These are phyloP conservation scores for Waltergamsia citrina DNA, from an alignment of 2,329 filamentous ascomycete species.

Conservation along the genomic window DNA sequence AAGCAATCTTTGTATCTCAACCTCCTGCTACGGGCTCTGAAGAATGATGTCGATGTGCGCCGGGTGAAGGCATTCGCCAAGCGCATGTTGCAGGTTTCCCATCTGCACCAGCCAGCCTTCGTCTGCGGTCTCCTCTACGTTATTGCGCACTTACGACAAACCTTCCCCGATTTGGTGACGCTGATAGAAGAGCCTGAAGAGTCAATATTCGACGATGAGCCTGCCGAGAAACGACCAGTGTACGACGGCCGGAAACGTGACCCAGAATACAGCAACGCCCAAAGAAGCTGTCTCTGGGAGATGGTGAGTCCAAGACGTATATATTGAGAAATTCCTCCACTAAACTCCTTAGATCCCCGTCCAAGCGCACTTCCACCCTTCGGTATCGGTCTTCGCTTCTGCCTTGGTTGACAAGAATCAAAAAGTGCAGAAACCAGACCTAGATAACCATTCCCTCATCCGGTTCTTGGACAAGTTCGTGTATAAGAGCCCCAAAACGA, in stretches of 20 bases:
- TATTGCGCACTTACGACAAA: constrained; percentile 67
- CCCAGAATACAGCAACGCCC: constrained; percentile 87
- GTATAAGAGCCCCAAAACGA: constrained; percentile 85
- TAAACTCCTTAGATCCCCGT: constrained; percentile 22
- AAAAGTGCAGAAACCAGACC: constrained; percentile 79
- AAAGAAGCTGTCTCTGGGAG: constrained; percentile 90
- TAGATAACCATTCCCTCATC: constrained; percentile 82
- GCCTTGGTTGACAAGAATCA: constrained; percentile 60
- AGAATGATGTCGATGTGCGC: constrained; percentile 81
- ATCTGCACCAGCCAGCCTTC: constrained; percentile 86
- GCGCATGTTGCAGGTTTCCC: constrained; percentile 77
- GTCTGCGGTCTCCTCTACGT: constrained; percentile 89
- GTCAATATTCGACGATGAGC: constrained; percentile 54
- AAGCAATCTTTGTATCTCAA: constrained; percentile 96
- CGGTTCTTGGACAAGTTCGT: constrained; percentile 97
- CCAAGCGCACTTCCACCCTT: constrained; percentile 77
- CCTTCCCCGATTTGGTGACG: constrained; percentile 70
- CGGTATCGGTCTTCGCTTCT: constrained; percentile 74
- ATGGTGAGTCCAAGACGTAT: constrained; percentile 47
- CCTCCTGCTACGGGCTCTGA: constrained; percentile 77
- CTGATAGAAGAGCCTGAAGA: constrained; percentile 76
- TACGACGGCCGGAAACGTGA: constrained; percentile 91
- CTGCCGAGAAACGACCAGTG: constrained; percentile 27
- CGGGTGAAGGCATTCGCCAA: constrained; percentile 95
- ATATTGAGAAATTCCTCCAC: background rate